phyloP scores from a whole-genome alignment of 306 rosid genomes.

The Luffa acutangula region DNA sequence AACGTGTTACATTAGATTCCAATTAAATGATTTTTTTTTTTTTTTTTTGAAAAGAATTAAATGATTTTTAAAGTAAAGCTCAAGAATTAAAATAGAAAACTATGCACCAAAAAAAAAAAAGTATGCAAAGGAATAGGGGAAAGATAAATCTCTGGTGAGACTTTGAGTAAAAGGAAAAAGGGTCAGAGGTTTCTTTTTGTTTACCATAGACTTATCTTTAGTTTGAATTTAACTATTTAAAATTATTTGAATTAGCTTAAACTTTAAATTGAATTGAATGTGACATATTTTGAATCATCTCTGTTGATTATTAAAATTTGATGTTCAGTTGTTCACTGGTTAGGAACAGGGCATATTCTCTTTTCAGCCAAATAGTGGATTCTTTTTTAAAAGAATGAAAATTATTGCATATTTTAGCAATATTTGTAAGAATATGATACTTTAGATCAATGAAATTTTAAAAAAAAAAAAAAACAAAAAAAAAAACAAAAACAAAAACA shows the following conservation, averaged over 20 bases:
- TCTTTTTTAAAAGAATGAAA: neutral
- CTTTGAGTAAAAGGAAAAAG: no score
- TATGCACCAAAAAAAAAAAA: no score
- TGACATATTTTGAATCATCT: neutral
- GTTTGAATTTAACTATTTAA: neutral
- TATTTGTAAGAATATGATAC: neutral
- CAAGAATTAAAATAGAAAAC: neutral
- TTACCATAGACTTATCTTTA: neutral
- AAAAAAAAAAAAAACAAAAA: neutral
- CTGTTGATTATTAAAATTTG: neutral
- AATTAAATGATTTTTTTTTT: no score
- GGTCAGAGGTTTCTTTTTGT: neutral
- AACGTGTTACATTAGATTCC: no score
- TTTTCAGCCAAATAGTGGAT: neutral
- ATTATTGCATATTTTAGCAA: neutral
- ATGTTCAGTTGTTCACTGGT: neutral
- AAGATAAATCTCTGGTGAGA: no score
- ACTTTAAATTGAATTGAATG: neutral
- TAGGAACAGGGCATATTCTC: neutral
- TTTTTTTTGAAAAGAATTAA: no score
- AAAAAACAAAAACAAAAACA: no score
- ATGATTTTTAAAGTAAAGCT: neutral
- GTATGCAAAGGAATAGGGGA: no score
- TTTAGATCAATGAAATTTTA: neutral
- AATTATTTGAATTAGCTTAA: neutral